Conservation (phyloP, 768 basidiomycete genomes). For the Boletus rubroflammeus region DNA sequence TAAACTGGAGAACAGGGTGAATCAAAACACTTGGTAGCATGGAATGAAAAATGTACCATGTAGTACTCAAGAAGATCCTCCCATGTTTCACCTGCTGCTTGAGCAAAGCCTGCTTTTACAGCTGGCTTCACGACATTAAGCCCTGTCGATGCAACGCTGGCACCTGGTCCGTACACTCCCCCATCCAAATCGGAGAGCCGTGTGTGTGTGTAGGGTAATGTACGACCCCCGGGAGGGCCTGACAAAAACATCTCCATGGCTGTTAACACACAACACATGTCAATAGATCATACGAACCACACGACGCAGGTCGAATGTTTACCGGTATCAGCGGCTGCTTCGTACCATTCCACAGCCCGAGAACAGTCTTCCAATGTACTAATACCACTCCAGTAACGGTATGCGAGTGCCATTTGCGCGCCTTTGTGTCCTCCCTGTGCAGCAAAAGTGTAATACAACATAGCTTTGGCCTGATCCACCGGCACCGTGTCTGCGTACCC, state of each 20-base stretch:
- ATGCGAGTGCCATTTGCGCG: conserved; percentile 90
- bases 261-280: conserved; percentile 22
- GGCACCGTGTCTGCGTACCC: conserved; percentile 68
- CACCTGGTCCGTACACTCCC: conserved; percentile 92
- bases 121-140: conserved; percentile 66
- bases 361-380: conserved; percentile 85
- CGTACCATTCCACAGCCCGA: conserved; percentile 84
- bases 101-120: conserved; percentile 79
- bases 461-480: conserved; percentile 74
- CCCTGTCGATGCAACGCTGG: conserved; percentile 89
- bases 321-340: conserved; percentile 85
- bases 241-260: conserved; percentile 79
- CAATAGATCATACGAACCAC: neutral
- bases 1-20: conserved; percentile 58
- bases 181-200: conserved; percentile 86
- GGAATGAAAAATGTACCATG: conserved; percentile 45
- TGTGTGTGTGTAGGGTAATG: conserved; percentile 77
- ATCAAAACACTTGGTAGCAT: neutral
- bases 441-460: conserved; percentile 92
- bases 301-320: conserved; percentile 26
- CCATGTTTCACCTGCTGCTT: conserved; percentile 91
- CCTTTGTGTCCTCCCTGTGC: conserved; percentile 84
- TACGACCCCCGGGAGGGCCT: conserved; percentile 89
- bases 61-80: conserved; percentile 92
- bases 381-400: conserved; percentile 95